Evolutionary conservation across 1,139 yeast genomes (phyloP), one percentile per base, ranked within the genome.

Genomic region (Spencermartinsiella ligniputridi): DNA sequence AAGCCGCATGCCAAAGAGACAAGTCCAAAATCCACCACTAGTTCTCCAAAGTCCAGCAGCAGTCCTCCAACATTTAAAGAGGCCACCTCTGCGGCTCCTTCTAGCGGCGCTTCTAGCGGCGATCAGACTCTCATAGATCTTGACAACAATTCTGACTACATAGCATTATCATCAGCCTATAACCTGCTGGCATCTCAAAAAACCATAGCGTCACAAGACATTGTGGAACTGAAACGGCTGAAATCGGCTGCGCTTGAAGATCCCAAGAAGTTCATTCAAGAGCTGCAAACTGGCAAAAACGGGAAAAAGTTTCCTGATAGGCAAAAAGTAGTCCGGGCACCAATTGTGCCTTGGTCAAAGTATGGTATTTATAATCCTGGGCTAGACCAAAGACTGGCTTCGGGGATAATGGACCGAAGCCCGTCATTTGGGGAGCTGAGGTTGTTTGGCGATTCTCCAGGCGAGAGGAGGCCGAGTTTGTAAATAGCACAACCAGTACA

Each of bases 121-220:
- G 22, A 17, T 11, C 12, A 13, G n/a, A 15, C n/a, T 6, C 19
- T 15, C 5, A 17, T 45, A 13, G 51, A 48, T 20, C 37, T 52
- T 12, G 48, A 48, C 13, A 35, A 42, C 24, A 61, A 61, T 46
- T 51, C 62, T 2, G 66, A 62, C 45, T 62, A 61, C 46, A 54
- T 62, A 33, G 66, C 66, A n/a, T 51, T 62, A 30, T 41, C 55
- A 11, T 55, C 65, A 2, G 57, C 66, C 3, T 52, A 62, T 11
- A 50, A 54, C 15, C 46, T 62, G 38, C 53, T 62, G 17, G 44
- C 49, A 5, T 42, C 53, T 3, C 66, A 62, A 46, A 54, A 56
- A 16, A 39, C 42, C 12, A 42, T 46, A 4, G 62, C 65, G 5
- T 35, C 47, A 18, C 47, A 52, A 9, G 66, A 62, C 39, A 52